Base-by-base conservation (phyloP, 1,284 basidiomycete species). In the Tilletia setariae region DNA sequence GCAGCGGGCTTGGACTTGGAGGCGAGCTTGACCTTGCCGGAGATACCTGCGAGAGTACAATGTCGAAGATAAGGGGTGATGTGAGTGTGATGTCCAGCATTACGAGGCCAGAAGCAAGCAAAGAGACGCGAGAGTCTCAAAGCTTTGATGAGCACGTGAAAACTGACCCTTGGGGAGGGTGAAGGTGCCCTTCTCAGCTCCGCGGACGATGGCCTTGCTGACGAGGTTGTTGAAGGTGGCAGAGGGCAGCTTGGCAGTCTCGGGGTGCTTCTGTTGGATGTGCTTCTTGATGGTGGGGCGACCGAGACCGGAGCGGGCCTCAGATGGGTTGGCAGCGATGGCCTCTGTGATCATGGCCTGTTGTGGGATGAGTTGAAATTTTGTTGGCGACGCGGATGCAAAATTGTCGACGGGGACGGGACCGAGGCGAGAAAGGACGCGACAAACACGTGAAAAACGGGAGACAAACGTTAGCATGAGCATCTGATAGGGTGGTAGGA, bases 281-380 rank as follows among this genome's bases (percentile, higher is more conserved):
- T 77, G 89, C 93, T 93, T 94, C 88, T 95, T 95, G 85, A 96
- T 92, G 80, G 90, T 89, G 70, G 90, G 91, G 68, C 93, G 90
- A 77, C 92, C 94, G 74, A 94, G 91, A 83, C 93, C 93, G 71
- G 84, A 82, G 74, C 93, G 91, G 71, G 90, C 88, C 72, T 93
- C 91, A 46, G 91, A 90, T 30, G 88, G 87, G 84, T 90, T 86
- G 66, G 86, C 87, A 72, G 86, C 84, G 84, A 95, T 91, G 79
- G 91, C 92, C 86, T 94, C 92, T 84, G 86, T 80, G 67, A 73
- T 81, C 79, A 81, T 81, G 66, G 74, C 69, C 76, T 77, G 65
- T 44, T 51, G 21, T n/a, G 53, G 35, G 65, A 56, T 47, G 25
- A 21, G 23, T 40, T 11, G 11, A 6, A 11, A 40, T 40, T 40